Evolutionary conservation across 108 stramenopile genomes (phyloP).

Genomic region (Chaetoceros tenuissimus): DNA sequence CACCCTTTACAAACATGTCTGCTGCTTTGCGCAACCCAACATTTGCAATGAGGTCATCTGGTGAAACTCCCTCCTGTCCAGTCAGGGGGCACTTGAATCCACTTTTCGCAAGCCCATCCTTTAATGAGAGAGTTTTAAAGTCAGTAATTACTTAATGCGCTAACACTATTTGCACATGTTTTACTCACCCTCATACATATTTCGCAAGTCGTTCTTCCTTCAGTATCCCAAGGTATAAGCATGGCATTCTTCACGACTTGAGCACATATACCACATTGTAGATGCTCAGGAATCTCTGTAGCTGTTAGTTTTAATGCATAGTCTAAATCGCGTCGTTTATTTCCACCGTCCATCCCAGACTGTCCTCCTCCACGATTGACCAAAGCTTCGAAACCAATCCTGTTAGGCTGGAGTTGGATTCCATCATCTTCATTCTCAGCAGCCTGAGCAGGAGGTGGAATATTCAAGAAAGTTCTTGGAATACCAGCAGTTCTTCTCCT

Average conservation of each 20-base stretch:
- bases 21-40: slow-evolving; percentile 72
- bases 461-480: slow-evolving; percentile 69
- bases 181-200: slow-evolving; percentile 72
- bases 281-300: slow-evolving; percentile 65
- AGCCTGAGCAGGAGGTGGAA: slow-evolving; percentile 31
- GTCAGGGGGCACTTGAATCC: slow-evolving; percentile 79
- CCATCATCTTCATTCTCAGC: slow-evolving; percentile 20
- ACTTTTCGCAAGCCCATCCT: slow-evolving; percentile 64
- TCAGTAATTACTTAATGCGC: too few species aligned
- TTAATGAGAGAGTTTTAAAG: too few species aligned
- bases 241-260: slow-evolving; percentile 64
- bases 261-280: slow-evolving; percentile 72
- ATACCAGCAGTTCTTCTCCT: slow-evolving; percentile 75
- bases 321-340: slow-evolving; percentile 45
- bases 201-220: slow-evolving; percentile 73
- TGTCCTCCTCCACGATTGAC: slow-evolving; percentile 66
- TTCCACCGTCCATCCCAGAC: slow-evolving; percentile 37
- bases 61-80: slow-evolving; percentile 71
- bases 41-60: slow-evolving; percentile 76
- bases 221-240: slow-evolving; percentile 76
- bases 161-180: too few species aligned
- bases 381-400: slow-evolving; percentile 62
- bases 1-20: slow-evolving; percentile 53
- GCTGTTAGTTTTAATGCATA: slow-evolving; percentile 75
- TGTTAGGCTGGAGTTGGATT: slow-evolving; percentile 55